Evolutionary conservation across 176 grass and related monocot species (phyloP), one percentile per base, ranked within the genome.

Genomic region (Triticum monococcum): DNA sequence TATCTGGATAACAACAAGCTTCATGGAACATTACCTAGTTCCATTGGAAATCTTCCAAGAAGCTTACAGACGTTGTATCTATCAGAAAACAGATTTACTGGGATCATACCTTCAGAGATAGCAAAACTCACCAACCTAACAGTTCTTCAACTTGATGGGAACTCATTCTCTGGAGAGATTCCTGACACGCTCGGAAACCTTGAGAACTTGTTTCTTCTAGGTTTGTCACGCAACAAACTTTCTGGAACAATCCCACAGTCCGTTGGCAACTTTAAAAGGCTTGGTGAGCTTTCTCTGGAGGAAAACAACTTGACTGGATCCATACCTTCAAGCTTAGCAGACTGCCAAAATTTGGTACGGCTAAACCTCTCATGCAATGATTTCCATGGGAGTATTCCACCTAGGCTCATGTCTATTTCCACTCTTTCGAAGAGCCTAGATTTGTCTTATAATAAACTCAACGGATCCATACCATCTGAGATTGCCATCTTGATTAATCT

Each of bases 101-200:
- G 81, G 79, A 80, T 4, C 41, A 63, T 85, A 80, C 54, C 87
- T 74, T 12, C 45, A 74, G 87, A 77, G 36, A 72, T 89, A 57
- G 86, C 46, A 68, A 84, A 59, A 9, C 68, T 86, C 5, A 32
- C 66, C 2, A 77, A 79, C 64, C 79, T 92, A 9, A 76, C 30
- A 35, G 45, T 60, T 5, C 28, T 92, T 30, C 37, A 48, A n/a
- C 61, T 89, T 77, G 38, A 25, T 22, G 48, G 79, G 18, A 92
- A 92, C 40, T 79, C 75, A 52, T 66, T 92, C 43, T 66, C 72
- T 30, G 90, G 90, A 1, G 26, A n/a, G 38, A 83, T 92, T 68
- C 90, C 87, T 13, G 22, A 57, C 22, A 71, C 24, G 3, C 72
- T 92, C 3, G 90, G 90, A 13, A 72, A 89, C 46, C 72, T 92